These are phyloP conservation scores for Xylariaceae sp. DNA, from an alignment of 2,329 filamentous ascomycete species.

Conservation along the genomic window DNA sequence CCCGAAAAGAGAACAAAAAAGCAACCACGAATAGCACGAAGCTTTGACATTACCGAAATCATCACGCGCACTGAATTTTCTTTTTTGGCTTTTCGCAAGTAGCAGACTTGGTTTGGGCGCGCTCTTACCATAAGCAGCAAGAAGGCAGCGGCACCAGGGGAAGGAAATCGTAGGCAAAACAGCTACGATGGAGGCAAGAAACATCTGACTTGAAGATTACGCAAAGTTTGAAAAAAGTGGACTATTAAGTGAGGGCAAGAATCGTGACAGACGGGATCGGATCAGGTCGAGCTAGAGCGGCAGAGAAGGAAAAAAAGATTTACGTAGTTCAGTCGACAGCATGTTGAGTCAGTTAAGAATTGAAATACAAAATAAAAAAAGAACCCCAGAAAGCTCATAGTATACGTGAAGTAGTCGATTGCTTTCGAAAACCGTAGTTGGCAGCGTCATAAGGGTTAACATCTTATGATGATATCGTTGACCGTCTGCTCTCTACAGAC, in stretches of 20 bases:
- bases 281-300: slow-evolving; percentile 8
- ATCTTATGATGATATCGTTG: no score
- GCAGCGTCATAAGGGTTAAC: no score
- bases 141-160: background rate
- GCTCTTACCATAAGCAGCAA: slow-evolving; percentile 4
- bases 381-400: no score
- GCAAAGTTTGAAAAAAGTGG: slow-evolving; percentile 10
- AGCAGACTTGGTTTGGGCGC: slow-evolving; percentile 8
- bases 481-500: no score
- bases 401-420: no score
- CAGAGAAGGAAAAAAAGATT: slow-evolving; percentile 12
- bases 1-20: slow-evolving; percentile 4
- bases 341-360: slow-evolving; percentile 26
- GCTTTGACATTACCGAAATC: slow-evolving; percentile 11
- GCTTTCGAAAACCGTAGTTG: no score
- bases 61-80: slow-evolving; percentile 3
- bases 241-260: slow-evolving; percentile 10
- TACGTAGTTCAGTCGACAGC: slow-evolving; percentile 21
- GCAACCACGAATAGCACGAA: slow-evolving; percentile 15
- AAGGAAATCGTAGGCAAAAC: background rate
- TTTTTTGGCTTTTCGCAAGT: slow-evolving; percentile 4
- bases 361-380: slow-evolving; percentile 15
- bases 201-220: no score
- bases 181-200: background rate
- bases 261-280: slow-evolving; percentile 12